phyloP scores from a whole-genome alignment of 352 stramenopile species.

The Saprolegnia diclina region DNA sequence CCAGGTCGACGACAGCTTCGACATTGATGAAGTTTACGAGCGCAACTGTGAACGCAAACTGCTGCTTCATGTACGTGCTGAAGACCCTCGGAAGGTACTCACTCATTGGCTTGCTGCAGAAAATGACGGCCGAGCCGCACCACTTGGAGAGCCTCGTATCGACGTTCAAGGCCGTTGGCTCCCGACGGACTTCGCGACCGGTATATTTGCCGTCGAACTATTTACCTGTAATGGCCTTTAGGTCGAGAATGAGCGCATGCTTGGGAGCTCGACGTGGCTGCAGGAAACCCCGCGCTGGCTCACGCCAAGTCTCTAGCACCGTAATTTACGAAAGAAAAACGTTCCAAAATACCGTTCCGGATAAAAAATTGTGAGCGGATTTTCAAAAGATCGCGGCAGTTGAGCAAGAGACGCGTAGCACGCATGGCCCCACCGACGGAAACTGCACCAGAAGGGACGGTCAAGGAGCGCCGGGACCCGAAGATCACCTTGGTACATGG shows the following conservation, averaged over 20 bases:
- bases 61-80: constrained; percentile 8
- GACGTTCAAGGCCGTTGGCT: background rate
- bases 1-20: constrained; percentile 2
- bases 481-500: constrained; percentile 25
- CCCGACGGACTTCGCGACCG: background rate
- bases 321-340: background rate
- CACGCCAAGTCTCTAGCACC: background rate
- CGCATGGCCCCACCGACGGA: background rate
- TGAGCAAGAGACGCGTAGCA: background rate
- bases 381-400: background rate
- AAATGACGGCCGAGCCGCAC: constrained; percentile 4
- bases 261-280: background rate
- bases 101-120: too few relatives aligned
- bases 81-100: too few relatives aligned
- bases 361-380: background rate
- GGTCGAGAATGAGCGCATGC: background rate
- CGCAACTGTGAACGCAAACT: constrained; percentile 2
- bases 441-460: background rate
- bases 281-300: constrained; percentile 3
- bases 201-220: background rate
- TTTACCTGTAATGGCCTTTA: background rate
- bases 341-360: background rate
- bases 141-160: constrained; percentile 14
- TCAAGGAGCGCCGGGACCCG: constrained; percentile 7
- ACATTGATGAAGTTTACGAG: constrained; percentile 20